These are phyloP conservation scores for Microglena sp. DNA, from an alignment of 139 green algal species.

Conservation along the genomic window DNA sequence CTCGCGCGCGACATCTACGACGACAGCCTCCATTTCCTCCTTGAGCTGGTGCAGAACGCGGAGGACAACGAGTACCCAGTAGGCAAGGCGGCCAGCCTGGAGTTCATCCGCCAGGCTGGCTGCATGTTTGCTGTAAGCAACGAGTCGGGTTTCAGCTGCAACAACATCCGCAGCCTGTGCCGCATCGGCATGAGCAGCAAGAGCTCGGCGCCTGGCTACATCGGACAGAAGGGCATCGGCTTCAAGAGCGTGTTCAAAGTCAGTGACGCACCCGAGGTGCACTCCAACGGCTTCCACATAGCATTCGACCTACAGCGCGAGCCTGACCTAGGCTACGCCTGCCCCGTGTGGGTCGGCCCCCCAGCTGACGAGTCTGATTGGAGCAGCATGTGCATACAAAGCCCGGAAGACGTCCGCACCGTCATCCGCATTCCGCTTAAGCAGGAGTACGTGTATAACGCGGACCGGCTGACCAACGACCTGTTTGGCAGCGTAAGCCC, in stretches of 20 bases:
- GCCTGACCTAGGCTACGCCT: too few species aligned
- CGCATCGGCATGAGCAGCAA: not conserved
- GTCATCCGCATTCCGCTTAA: too few species aligned
- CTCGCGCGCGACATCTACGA: slow-evolving; percentile 19
- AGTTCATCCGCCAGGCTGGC: slow-evolving; percentile 13
- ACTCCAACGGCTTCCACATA: slow-evolving; percentile 28
- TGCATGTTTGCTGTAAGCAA: not conserved
- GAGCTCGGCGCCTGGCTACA: slow-evolving; percentile 8
- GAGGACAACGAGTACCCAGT: slow-evolving; percentile 17
- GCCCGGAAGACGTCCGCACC: too few species aligned
- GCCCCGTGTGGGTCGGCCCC: too few species aligned
- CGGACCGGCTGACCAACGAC: too few species aligned
- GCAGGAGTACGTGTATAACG: too few species aligned
- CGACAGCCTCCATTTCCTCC: slow-evolving; percentile 30
- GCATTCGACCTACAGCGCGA: slow-evolving; percentile 26
- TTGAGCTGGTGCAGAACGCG: slow-evolving; percentile 40
- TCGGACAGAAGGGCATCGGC: slow-evolving; percentile 31
- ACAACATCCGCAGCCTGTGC: slow-evolving; percentile 8
- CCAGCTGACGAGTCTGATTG: too few species aligned
- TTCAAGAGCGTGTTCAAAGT: slow-evolving; percentile 28
- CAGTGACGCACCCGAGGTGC: slow-evolving; percentile 20
- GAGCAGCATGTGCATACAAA: too few species aligned
- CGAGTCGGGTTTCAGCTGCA: not conserved
- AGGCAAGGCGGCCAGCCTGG: slow-evolving; percentile 13
- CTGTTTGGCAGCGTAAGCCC: too few species aligned